Evolutionary conservation across 306 rosid genomes (phyloP), one percentile per base, ranked within the genome.

Genomic region (Crataegus laevigata): DNA sequence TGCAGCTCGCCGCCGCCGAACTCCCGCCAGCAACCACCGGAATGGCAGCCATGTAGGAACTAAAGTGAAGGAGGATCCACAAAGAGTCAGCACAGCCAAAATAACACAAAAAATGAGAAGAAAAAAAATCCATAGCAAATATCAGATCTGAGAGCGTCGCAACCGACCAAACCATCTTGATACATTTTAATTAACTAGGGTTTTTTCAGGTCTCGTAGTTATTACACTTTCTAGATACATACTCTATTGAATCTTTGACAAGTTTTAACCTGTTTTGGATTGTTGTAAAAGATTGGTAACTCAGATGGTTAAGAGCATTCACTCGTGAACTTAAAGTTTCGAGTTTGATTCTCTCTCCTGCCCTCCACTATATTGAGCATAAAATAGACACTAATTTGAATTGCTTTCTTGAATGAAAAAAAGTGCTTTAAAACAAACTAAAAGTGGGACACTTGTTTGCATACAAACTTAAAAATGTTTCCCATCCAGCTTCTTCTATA

Each of bases 401-500:
- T 47, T 14, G 52, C 19, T 47, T 47, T 0, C 38, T 34, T 14
- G n/a, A 47, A 47, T 6, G 4, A 14, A 1, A 5, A 14, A 45
- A 45, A 45, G 7, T 4, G 5, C 14, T 45, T 45, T 45, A 45
- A 45, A 13, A 45, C 19, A 45, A 47, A 47, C 19, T 47, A 14
- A 47, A 47, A 14, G 52, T 14, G 6, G 12, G 18, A n/a, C 2
- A 5, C 52, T 14, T 14, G 52, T 47, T 47, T 47, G 8, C 8
- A 3, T 19, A 0, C 14, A 47, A 45, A 15, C 2, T 47, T 47
- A 14, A 47, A 47, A 45, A 47, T 47, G 3, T 45, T 14, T 45
- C n/a, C n/a, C n/a, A n/a, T 73, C 72, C 82, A 69, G 51, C 54
- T 63, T 68, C 77, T 82, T 73, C 71, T 42, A 21, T 30, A 30